Percentiles rank a stretch among this genome's conserved stretches.
phyloP scores from a whole-genome alignment of 2,329 filamentous ascomycete genomes.

The Ophiostoma sp. region DNA sequence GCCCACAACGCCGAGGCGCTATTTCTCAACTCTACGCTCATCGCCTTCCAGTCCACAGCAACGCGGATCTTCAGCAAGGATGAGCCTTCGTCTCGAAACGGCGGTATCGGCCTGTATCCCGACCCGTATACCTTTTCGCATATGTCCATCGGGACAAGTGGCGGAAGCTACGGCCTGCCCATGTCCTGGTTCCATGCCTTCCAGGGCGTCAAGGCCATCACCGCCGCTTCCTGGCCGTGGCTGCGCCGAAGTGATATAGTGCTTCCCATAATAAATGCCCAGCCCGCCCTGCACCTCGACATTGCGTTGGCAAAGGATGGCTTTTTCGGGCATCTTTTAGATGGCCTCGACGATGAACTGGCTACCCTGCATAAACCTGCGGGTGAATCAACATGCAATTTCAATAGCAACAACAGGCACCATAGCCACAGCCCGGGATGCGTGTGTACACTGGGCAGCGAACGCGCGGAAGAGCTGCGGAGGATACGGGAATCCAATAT shows the following conservation, averaged over 20 bases:
- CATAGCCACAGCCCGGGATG: conserved; percentile 15
- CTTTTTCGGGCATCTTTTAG: conserved; percentile 58
- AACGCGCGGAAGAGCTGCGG: conserved; percentile 9
- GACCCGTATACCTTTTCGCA: conserved; percentile 15
- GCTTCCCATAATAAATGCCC: conserved; percentile 58
- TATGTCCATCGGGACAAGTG: conserved; percentile 19
- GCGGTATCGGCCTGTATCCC: conserved; percentile 13
- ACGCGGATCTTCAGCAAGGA: conserved; percentile 58
- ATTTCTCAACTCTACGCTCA: conserved; percentile 57
- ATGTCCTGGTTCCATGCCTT: conserved; percentile 63
- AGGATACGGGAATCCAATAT: conserved; percentile 1
- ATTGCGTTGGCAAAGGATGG: conserved; percentile 48
- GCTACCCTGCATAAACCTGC: conserved; percentile 30
- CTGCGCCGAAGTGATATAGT: conserved; percentile 54
- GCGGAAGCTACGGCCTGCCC: conserved; percentile 50
- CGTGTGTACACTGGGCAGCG: conserved; percentile 15
- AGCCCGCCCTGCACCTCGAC: conserved; percentile 57
- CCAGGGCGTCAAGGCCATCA: conserved; percentile 61
- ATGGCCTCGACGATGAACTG: conserved; percentile 54
- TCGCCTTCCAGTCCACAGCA: conserved; percentile 63
- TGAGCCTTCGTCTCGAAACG: conserved; percentile 33
- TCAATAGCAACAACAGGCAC: neutral
- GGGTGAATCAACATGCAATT: conserved; percentile 6
- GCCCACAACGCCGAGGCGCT: conserved; percentile 57
- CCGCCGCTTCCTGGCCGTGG: conserved; percentile 60